Conservation (phyloP, 148 eudicot genomes). For the Silene latifolia region DNA sequence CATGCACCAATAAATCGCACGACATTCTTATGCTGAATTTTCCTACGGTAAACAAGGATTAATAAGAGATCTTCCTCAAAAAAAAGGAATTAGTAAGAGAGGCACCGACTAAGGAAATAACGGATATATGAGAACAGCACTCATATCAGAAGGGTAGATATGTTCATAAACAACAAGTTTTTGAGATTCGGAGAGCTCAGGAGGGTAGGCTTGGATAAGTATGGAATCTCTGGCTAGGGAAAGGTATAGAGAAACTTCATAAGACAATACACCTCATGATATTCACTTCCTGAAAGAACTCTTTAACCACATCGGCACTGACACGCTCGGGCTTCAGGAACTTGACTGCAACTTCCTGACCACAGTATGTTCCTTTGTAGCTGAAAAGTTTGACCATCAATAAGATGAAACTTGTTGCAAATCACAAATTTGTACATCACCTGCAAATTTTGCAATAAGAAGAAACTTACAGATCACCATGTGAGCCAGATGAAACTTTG, state of each 20-base stretch:
- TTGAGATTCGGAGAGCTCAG: not conserved
- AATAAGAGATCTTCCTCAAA: not conserved
- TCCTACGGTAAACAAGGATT: slow-evolving; percentile 35
- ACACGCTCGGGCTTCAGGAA: slow-evolving; percentile 55
- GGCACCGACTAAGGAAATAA: no score
- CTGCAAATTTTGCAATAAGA: not conserved
- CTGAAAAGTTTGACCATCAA: slow-evolving; percentile 35
- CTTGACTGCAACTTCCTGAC: slow-evolving; percentile 80
- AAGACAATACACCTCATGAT: slow-evolving; percentile 58
- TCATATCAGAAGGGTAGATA: not conserved
- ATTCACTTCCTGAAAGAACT: slow-evolving; percentile 77
- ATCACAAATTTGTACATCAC: not conserved
- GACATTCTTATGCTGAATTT: slow-evolving; percentile 72
- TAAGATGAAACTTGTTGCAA: slow-evolving; percentile 6
- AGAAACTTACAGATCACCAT: slow-evolving; percentile 61
- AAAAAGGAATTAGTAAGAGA: no score
- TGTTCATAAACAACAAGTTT: not conserved
- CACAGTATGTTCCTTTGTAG: slow-evolving; percentile 61
- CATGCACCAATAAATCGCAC: slow-evolving; percentile 88
- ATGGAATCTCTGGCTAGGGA: not conserved
- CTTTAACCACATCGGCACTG: slow-evolving; percentile 51
- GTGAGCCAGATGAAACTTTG: slow-evolving; percentile 61
- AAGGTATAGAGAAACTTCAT: not conserved
- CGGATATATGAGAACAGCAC: no score
- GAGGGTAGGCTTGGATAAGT: no score